Conservation (phyloP, 495 filamentous ascomycete genomes). For the Penicillium mononematosum region DNA sequence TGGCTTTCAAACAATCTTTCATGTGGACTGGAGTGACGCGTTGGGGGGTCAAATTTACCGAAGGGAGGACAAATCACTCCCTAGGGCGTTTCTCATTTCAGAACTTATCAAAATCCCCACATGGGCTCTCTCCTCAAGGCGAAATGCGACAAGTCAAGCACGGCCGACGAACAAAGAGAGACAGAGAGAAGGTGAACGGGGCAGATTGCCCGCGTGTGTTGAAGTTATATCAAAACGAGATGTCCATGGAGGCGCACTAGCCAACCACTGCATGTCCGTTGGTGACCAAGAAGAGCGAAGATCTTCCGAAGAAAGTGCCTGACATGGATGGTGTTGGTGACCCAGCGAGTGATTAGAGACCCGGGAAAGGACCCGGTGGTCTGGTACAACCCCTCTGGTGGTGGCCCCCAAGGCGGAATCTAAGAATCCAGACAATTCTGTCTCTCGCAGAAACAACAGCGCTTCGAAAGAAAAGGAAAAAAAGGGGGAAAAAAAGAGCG, state of each 20-base stretch:
- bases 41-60: background rate
- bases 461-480: constrained; percentile 6
- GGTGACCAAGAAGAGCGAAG: constrained; percentile 22
- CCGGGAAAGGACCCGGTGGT: constrained; percentile 32
- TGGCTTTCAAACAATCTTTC: constrained; percentile 29
- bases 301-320: constrained; percentile 21
- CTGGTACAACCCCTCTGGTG: constrained; percentile 36
- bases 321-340: constrained; percentile 17
- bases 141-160: background rate
- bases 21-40: constrained; percentile 19
- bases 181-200: constrained; percentile 5
- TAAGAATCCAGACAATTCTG: constrained; percentile 15
- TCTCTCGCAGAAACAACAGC: constrained; percentile 17
- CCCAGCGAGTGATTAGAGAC: constrained; percentile 22
- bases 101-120: constrained; percentile 10
- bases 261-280: constrained; percentile 21
- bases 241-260: constrained; percentile 17
- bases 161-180: constrained; percentile 5
- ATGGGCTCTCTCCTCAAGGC: background rate
- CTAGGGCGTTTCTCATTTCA: constrained; percentile 25
- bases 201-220: constrained; percentile 22
- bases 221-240: constrained; percentile 30
- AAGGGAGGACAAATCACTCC: constrained; percentile 26
- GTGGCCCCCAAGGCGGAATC: constrained; percentile 21
- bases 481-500: background rate